Evolutionary conservation across 2,329 filamentous ascomycete genomes (phyloP).

Genomic region (Pseudocercospora crystallina): DNA sequence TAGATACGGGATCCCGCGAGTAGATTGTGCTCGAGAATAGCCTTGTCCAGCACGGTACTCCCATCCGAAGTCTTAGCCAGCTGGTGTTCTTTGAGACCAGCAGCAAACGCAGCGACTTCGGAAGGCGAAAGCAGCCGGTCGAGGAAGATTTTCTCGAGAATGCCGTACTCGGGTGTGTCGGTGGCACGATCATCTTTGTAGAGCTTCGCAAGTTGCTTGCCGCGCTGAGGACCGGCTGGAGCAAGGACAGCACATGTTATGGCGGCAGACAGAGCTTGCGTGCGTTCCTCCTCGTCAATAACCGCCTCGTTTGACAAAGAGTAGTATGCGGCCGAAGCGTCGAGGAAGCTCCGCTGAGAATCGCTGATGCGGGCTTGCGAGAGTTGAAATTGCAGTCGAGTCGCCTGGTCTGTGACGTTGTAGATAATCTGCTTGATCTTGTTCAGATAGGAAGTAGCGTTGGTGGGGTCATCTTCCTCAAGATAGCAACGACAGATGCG

Average conservation of each 20-base stretch:
- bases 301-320: slow-evolving; percentile 74
- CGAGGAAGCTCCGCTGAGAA: slow-evolving; percentile 82
- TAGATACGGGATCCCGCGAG: slow-evolving; percentile 70
- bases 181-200: slow-evolving; percentile 89
- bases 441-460: slow-evolving; percentile 85
- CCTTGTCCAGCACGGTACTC: slow-evolving; percentile 86
- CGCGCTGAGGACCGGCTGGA: slow-evolving; percentile 82
- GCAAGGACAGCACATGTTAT: slow-evolving; percentile 91
- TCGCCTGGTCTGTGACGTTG: slow-evolving; percentile 69
- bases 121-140: slow-evolving; percentile 75
- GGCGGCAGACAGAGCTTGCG: slow-evolving; percentile 80
- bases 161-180: slow-evolving; percentile 75
- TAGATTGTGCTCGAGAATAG: slow-evolving; percentile 94
- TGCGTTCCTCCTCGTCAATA: slow-evolving; percentile 82
- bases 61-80: slow-evolving; percentile 87
- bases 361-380: slow-evolving; percentile 92
- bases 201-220: slow-evolving; percentile 74
- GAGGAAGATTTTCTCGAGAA: slow-evolving; percentile 96
- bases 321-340: slow-evolving; percentile 85
- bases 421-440: slow-evolving; percentile 92
- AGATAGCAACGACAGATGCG: slow-evolving; percentile 92
- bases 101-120: slow-evolving; percentile 85
- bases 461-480: slow-evolving; percentile 86
- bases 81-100: slow-evolving; percentile 80
- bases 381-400: slow-evolving; percentile 82